Evolutionary conservation across 1,284 basidiomycete species (phyloP), one percentile per base, ranked within the genome.

Genomic region (Ganoderma boninense): DNA sequence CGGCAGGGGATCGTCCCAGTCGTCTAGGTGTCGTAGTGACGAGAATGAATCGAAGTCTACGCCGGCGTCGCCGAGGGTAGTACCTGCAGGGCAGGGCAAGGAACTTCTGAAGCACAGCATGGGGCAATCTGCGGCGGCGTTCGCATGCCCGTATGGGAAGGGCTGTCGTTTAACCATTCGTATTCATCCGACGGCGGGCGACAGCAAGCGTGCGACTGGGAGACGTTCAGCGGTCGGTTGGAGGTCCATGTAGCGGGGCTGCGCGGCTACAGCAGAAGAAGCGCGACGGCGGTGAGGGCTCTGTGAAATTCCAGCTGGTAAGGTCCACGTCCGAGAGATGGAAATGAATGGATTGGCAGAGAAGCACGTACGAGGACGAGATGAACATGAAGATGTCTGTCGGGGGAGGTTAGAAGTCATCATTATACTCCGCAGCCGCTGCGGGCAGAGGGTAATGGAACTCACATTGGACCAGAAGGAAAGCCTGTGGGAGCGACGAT

Each of bases 381-480:
- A 84, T 75, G 70, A 84, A 82, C 82, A 83, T 82, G 71, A 81
- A 79, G 18, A 78, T 69, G 69, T 84, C 82, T 84, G 67, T 20
- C 44, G 60, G 35, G 35, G 52, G 32, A 62, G 7, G 3, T 13
- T 43, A 42, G 54, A n/a, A 38, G 62, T 56, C n/a, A 68, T n/a
- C 4, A 43, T 43, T 14, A 23, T 3, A 16, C 16, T 35, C 26
- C 20, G 57, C 14, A 18, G 13, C 57, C 6, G 14, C 35, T 40
- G n/a, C 35, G 29, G 32, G n/a, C 29, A 16, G 0, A 20, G 20
- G 35, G 20, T 46, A 23, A 32, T 0, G 3, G 6, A 0, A 76
- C 82, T 74, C 69, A 83, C 83, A 84, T 81, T 84, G 82, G 0
- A 82, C 76, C 10, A 83, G 76, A 13, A 84, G 75, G 73, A 83